Conservation (phyloP, 371 early-diverging fungal species). For the Entomophthora muscae region DNA sequence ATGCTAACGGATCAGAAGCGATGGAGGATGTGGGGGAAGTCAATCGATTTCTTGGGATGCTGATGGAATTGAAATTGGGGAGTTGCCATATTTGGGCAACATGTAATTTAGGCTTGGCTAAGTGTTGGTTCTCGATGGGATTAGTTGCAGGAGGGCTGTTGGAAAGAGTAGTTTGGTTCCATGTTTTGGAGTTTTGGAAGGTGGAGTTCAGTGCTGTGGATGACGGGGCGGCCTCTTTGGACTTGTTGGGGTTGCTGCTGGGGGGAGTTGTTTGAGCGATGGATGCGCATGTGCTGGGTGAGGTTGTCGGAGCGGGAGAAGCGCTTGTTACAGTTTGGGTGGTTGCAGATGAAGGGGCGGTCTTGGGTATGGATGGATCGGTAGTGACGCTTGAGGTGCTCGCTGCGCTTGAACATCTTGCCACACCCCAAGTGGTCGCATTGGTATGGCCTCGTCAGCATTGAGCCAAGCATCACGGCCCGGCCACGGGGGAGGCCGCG, state of each 20-base stretch:
- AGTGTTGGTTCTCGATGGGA: no score
- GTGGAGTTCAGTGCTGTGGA: background rate
- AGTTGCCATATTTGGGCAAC: no score
- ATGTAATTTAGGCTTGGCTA: no score
- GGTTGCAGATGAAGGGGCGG: conserved; percentile 26
- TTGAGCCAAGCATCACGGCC: background rate
- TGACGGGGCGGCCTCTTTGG: background rate
- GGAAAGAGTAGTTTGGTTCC: background rate
- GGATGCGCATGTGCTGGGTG: conserved; percentile 23
- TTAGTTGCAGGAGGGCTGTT: no score
- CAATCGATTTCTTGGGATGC: no score
- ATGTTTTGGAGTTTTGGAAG: background rate
- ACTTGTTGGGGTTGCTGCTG: background rate
- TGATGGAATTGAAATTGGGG: no score
- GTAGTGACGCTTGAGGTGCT: conserved; percentile 42
- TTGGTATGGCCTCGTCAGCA: conserved; percentile 8
- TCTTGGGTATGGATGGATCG: conserved; percentile 43
- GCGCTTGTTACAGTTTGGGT: conserved; percentile 18
- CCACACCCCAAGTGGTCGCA: conserved; percentile 33
- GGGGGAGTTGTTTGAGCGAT: conserved; percentile 11
- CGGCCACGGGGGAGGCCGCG: background rate
- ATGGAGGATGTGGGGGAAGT: no score
- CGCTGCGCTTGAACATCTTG: conserved; percentile 41
- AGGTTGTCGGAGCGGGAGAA: conserved; percentile 26
- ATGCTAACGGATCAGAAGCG: no score